These are phyloP conservation scores for Enterospora canceri DNA, from an alignment of 371 early-diverging fungal genomes.

Conservation along the genomic window DNA sequence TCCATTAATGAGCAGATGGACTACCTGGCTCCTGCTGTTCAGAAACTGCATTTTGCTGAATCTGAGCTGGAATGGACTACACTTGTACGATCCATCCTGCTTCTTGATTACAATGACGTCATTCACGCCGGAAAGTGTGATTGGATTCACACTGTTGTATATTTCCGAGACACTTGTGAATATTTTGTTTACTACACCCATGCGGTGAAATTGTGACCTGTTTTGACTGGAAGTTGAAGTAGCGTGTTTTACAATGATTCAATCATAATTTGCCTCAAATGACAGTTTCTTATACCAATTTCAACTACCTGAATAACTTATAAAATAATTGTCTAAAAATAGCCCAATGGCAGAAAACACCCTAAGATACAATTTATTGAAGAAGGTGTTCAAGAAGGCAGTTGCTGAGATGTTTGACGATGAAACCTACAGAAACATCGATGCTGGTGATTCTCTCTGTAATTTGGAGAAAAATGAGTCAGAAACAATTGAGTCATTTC, in stretches of 20 bases:
- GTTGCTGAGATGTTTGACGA: conserved; percentile 17
- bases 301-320: not conserved
- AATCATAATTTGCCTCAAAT: not conserved
- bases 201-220: conserved; percentile 4
- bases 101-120: conserved; percentile 84
- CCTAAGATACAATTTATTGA: conserved; percentile 17
- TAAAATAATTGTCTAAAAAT: no score
- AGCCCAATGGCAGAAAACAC: no score
- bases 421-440: not conserved
- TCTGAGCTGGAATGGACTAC: conserved; percentile 92
- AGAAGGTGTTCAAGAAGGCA: conserved; percentile 36
- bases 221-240: not conserved
- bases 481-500: not conserved
- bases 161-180: conserved; percentile 70
- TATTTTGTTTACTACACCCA: conserved; percentile 55
- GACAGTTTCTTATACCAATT: not conserved
- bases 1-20: conserved; percentile 75
- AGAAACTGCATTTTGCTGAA: conserved; percentile 84
- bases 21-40: conserved; percentile 71
- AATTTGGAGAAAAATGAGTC: not conserved
- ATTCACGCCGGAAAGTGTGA: conserved; percentile 89
- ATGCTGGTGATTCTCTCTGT: not conserved
- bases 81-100: conserved; percentile 64
- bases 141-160: conserved; percentile 86
- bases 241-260: not conserved